A percentile compares a stretch with the other conserved stretches of the same genome.
Evolutionary conservation across 2,329 filamentous ascomycete species (phyloP).

Genomic region (Alternaria ethzedia): DNA sequence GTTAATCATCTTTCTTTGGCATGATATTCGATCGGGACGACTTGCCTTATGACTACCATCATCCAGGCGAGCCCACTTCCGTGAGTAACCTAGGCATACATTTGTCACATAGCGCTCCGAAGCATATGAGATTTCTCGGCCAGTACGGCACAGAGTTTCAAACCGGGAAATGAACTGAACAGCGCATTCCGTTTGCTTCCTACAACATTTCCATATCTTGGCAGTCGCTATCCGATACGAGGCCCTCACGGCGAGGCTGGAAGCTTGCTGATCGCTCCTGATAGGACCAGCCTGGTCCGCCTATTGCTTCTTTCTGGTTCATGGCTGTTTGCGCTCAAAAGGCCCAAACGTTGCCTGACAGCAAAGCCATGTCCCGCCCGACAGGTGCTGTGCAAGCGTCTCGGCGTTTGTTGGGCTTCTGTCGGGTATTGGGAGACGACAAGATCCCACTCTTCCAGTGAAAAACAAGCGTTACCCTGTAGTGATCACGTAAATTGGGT

Average conservation of each 20-base stretch:
- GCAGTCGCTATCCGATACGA: neutral
- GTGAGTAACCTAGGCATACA: neutral
- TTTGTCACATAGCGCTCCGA: neutral
- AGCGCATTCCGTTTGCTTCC: neutral
- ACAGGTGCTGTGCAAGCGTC: neutral
- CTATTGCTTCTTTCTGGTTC: neutral
- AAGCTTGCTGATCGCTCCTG: neutral
- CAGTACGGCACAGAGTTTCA: neutral
- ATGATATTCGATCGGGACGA: neutral
- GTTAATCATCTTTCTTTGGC: neutral
- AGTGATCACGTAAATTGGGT: neutral
- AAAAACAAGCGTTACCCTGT: neutral
- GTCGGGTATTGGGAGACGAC: neutral
- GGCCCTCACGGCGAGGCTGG: neutral
- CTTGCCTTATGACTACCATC: neutral
- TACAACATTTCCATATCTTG: neutral
- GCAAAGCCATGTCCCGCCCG: neutral
- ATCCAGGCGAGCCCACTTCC: neutral
- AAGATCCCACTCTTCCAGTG: neutral
- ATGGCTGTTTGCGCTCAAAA: neutral
- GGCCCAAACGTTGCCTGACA: neutral
- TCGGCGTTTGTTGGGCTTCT: neutral
- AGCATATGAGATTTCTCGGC: neutral
- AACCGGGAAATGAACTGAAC: neutral
- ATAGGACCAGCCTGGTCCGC: neutral